Evolutionary conservation across 148 eudicot species (phyloP).

Genomic region (Persicaria maculosa): DNA sequence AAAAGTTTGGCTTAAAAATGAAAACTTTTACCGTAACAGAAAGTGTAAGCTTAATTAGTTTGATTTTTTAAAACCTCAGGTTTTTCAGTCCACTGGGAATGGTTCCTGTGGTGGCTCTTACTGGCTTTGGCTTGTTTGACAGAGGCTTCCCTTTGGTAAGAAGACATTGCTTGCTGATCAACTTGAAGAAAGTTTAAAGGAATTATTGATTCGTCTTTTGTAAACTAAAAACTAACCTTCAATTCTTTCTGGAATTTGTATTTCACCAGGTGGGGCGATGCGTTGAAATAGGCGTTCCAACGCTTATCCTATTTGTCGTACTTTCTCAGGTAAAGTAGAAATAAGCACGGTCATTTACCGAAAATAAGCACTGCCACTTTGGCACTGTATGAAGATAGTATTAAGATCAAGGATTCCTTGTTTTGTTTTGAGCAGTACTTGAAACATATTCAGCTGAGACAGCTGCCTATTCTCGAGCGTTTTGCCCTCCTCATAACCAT

Average conservation of each 20-base stretch:
- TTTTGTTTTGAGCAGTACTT: constrained; percentile 52
- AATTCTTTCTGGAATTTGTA: constrained; percentile 5
- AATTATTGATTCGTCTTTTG: not conserved
- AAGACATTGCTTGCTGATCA: not conserved
- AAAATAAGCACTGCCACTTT: no score
- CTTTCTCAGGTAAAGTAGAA: constrained; percentile 64
- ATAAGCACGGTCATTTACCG: not conserved
- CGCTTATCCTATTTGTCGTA: constrained; percentile 78
- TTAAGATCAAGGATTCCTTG: not conserved
- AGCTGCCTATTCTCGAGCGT: constrained; percentile 74
- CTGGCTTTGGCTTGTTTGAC: constrained; percentile 86
- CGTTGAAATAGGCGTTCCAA: constrained; percentile 87
- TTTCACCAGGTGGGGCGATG: constrained; percentile 67
- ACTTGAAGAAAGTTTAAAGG: constrained; percentile 1
- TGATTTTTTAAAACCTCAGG: constrained; percentile 30
- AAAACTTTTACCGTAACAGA: not conserved
- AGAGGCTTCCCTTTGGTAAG: constrained; percentile 93
- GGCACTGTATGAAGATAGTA: no score
- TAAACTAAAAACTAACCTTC: not conserved
- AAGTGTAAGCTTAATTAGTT: not conserved
- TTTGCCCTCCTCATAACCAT: constrained; percentile 75
- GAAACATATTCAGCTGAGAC: constrained; percentile 73
- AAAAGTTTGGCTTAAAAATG: not conserved
- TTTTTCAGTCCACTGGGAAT: constrained; percentile 94
- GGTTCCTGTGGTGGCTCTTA: constrained; percentile 90